These are phyloP conservation scores for Trypanosoma avium DNA, from an alignment of 208 protist genomes.

Conservation along the genomic window DNA sequence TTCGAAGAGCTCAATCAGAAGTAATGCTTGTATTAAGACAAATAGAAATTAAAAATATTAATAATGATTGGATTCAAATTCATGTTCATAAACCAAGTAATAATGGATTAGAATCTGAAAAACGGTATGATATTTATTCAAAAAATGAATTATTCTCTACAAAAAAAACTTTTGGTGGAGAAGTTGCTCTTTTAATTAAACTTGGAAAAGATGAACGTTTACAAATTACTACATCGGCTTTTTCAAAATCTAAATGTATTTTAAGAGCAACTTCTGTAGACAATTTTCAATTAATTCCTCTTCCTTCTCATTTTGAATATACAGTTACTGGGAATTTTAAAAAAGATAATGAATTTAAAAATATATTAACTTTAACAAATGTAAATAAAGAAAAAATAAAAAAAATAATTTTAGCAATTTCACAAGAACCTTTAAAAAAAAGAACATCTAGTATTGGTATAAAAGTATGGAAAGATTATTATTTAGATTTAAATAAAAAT, in stretches of 20 bases:
- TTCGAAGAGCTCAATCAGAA: constrained; percentile 20
- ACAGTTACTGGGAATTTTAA: constrained; percentile 34
- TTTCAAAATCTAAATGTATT: constrained; percentile 18
- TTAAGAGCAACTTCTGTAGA: constrained; percentile 29
- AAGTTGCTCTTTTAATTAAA: constrained; percentile 42
- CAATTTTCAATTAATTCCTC: constrained; percentile 22
- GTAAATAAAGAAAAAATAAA: constrained; percentile 15
- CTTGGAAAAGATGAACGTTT: constrained; percentile 39
- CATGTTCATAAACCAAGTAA: constrained; percentile 22
- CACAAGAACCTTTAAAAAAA: constrained; percentile 32
- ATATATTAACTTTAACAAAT: constrained; percentile 38
- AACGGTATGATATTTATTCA: constrained; percentile 49
- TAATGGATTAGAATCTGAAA: neutral
- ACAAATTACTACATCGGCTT: constrained; percentile 48
- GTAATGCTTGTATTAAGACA: constrained; percentile 41
- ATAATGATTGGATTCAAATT: constrained; percentile 33
- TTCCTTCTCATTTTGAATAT: constrained; percentile 29
- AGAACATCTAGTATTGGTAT: constrained; percentile 35
- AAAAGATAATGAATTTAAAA: constrained; percentile 12
- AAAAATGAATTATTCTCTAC: constrained; percentile 48
- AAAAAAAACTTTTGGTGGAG: constrained; percentile 16
- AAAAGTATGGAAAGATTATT: constrained; percentile 25
- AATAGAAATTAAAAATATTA: constrained; percentile 10
- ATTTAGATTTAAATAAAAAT: constrained; percentile 10
- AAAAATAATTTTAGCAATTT: constrained; percentile 40